A percentile compares a stretch with the other conserved stretches of the same genome.
phyloP scores from a whole-genome alignment of 148 eudicot species.

The Rhododendron kiyosumense region DNA sequence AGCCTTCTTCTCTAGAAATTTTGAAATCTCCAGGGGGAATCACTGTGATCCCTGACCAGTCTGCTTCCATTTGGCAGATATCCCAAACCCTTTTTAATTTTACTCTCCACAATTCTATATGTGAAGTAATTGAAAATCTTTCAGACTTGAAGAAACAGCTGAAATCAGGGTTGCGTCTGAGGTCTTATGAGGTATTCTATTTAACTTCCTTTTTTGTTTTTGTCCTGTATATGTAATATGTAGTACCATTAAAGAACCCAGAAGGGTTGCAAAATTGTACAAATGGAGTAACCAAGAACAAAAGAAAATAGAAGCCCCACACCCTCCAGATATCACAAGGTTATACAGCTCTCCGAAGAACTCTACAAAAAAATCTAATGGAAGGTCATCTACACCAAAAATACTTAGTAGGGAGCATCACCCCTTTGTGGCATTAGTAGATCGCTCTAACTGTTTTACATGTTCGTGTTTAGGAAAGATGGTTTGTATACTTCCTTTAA shows the following conservation, averaged over 20 bases:
- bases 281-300: background rate
- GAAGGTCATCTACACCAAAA: background rate
- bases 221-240: background rate
- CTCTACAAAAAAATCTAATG: background rate
- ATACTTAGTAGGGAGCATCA: background rate
- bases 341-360: background rate
- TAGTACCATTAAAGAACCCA: background rate
- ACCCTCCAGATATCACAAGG: background rate
- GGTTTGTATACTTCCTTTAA: background rate
- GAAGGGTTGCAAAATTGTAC: background rate
- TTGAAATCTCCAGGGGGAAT: constrained; percentile 46
- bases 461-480: background rate
- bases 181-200: constrained; percentile 41
- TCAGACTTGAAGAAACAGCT: constrained; percentile 41
- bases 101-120: constrained; percentile 37
- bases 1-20: constrained; percentile 43
- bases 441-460: background rate
- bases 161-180: constrained; percentile 40
- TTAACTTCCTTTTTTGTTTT: background rate
- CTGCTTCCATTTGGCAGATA: constrained; percentile 27
- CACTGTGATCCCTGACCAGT: constrained; percentile 35
- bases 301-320: background rate
- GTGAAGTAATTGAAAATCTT: constrained; percentile 39
- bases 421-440: background rate
- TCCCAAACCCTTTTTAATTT: constrained; percentile 36